Evolutionary conservation across 192 early-diverging fungal genomes (phyloP).

Genomic region (Coemansia sp.): DNA sequence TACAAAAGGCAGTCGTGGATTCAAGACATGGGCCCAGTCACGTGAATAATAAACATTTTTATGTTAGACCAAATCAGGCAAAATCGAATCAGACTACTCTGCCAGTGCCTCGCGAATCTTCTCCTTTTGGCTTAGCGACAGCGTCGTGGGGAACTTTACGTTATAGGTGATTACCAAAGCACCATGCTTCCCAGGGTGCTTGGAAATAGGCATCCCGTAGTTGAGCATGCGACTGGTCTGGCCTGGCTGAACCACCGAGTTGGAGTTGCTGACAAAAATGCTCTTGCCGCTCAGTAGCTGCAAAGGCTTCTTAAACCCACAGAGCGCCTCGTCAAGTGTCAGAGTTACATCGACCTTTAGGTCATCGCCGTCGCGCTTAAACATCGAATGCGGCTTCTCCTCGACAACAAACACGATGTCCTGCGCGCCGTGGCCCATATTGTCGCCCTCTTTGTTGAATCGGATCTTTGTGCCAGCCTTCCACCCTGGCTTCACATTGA

Average conservation of each 20-base stretch:
- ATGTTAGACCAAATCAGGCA: background rate
- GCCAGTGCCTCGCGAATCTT: constrained; percentile 53
- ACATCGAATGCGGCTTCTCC: constrained; percentile 86
- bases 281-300: constrained; percentile 73
- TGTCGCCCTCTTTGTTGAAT: constrained; percentile 88
- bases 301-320: constrained; percentile 74
- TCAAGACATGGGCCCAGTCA: constrained; percentile 3
- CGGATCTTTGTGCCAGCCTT: constrained; percentile 97
- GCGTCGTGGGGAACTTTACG: constrained; percentile 74
- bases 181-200: constrained; percentile 78
- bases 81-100: constrained; percentile 9
- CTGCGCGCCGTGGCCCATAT: constrained; percentile 75
- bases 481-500: constrained; percentile 92
- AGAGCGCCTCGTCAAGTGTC: constrained; percentile 71
- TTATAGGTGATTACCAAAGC: constrained; percentile 80
- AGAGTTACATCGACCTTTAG: constrained; percentile 66
- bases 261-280: constrained; percentile 64
- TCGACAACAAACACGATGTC: constrained; percentile 94
- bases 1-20: background rate
- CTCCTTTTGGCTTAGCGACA: constrained; percentile 73
- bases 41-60: background rate
- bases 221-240: constrained; percentile 69
- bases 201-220: constrained; percentile 95
- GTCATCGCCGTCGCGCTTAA: constrained; percentile 88
- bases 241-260: constrained; percentile 67